These are phyloP conservation scores for Leishmania turanica DNA, from an alignment of 208 protist species.

Conservation along the genomic window DNA sequence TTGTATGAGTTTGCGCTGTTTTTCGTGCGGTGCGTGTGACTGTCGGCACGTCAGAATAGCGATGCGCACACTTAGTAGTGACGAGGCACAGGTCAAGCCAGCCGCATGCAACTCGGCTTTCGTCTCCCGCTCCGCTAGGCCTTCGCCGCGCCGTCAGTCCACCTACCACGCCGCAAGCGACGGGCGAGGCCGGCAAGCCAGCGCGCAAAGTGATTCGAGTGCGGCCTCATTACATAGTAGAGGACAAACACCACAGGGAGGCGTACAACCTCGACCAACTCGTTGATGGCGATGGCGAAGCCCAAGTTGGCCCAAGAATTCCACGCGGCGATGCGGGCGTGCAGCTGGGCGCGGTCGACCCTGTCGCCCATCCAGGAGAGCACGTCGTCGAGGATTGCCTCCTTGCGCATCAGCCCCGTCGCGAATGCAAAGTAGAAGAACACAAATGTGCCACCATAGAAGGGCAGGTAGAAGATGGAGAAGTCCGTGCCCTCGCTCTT, in stretches of 20 bases:
- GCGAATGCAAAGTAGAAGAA: slow-evolving; percentile 51
- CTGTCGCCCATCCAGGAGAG: slow-evolving; percentile 44
- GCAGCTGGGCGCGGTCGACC: slow-evolving; percentile 46
- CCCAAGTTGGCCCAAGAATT: slow-evolving; percentile 54
- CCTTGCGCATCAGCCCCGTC: slow-evolving; percentile 42
- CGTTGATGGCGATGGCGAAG: slow-evolving; percentile 64
- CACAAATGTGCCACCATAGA: slow-evolving; percentile 32
- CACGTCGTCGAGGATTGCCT: slow-evolving; percentile 48
- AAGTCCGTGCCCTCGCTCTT: slow-evolving; percentile 39
- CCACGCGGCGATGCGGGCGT: slow-evolving; percentile 53
- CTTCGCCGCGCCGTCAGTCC: not conserved
- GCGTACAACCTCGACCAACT: slow-evolving; percentile 52
- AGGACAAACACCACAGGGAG: slow-evolving; percentile 56
- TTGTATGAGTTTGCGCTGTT: not conserved
- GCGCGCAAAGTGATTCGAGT: slow-evolving; percentile 20
- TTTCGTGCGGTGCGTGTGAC: not conserved
- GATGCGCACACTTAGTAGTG: not conserved
- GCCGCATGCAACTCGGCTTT: not conserved
- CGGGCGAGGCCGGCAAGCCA: slow-evolving; percentile 2
- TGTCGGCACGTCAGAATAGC: not conserved
- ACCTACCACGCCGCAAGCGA: slow-evolving; percentile 6
- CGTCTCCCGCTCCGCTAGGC: not conserved
- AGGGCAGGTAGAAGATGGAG: slow-evolving; percentile 30
- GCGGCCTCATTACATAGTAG: slow-evolving; percentile 30
- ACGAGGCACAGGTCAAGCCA: not conserved